phyloP scores from a whole-genome alignment of 1,139 yeast genomes.

The Blastobotrys malaysiensis region DNA sequence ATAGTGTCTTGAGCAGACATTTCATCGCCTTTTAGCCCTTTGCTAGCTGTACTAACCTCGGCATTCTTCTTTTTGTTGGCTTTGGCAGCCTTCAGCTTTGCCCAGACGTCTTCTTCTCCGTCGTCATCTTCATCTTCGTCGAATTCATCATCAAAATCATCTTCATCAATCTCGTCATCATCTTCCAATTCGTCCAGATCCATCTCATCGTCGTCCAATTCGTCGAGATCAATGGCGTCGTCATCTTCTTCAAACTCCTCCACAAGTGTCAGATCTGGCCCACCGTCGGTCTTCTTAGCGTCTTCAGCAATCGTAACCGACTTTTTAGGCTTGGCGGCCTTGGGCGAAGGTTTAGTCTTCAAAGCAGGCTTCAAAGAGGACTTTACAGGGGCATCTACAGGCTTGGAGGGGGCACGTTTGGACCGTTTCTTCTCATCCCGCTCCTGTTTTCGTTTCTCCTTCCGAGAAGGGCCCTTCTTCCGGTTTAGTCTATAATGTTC shows the following conservation, averaged over 20 bases:
- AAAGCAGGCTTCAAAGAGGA: conserved; percentile 8
- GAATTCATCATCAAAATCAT: conserved; percentile 18
- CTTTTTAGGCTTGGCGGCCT: conserved; percentile 16
- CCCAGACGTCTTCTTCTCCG: conserved; percentile 25
- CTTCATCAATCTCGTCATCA: conserved; percentile 28
- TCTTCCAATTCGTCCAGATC: conserved; percentile 21
- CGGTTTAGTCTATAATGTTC: conserved; percentile 31
- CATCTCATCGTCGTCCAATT: conserved; percentile 19
- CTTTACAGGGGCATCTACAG: conserved; percentile 2
- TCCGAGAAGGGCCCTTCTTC: conserved; percentile 39
- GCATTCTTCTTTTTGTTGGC: conserved; percentile 6
- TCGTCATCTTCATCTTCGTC: conserved; percentile 23
- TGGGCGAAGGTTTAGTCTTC: conserved; percentile 4
- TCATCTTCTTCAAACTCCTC: background rate
- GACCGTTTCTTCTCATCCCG: conserved; percentile 46
- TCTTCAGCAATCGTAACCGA: conserved; percentile 10
- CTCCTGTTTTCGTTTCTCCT: conserved; percentile 54
- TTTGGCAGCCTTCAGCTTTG: conserved; percentile 26
- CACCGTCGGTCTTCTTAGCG: conserved; percentile 1
- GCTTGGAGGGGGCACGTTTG: conserved; percentile 23
- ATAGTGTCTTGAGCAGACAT: conserved; percentile 23
- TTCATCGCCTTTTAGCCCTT: conserved; percentile 35
- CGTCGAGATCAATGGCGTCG: background rate
- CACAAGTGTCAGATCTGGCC: conserved; percentile 13
- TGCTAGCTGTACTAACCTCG: conserved; percentile 43